Conservation (phyloP, 2,329 filamentous ascomycete species). For the Didymella sp. region DNA sequence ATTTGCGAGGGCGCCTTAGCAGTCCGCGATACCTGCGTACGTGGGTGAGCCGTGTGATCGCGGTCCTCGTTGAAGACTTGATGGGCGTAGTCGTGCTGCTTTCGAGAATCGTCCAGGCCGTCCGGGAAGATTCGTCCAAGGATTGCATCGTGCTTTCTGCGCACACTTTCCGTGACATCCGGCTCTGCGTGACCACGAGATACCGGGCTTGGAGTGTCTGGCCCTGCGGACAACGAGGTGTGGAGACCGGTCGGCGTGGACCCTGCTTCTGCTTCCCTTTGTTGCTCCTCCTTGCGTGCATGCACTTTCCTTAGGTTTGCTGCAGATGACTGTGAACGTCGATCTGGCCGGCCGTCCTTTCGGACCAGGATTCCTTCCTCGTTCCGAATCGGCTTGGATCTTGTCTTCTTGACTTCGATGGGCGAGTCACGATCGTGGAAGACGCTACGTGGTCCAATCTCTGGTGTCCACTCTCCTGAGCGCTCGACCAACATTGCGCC, state of each 20-base stretch:
- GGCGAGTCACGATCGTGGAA: conserved; percentile 5
- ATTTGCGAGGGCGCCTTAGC: conserved; percentile 21
- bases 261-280: conserved; percentile 30
- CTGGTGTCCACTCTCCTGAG: conserved; percentile 35
- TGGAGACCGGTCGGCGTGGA: conserved; percentile 37
- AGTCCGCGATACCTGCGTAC: conserved; percentile 19
- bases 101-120: conserved; percentile 43
- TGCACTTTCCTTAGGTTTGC: conserved; percentile 60
- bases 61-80: conserved; percentile 42
- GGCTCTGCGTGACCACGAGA: conserved; percentile 16
- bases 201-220: conserved; percentile 44
- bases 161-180: conserved; percentile 26
- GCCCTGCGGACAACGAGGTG: conserved; percentile 19
- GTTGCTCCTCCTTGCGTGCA: conserved; percentile 54
- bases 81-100: conserved; percentile 42
- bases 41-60: conserved; percentile 36
- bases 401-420: conserved; percentile 53
- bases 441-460: conserved; percentile 8
- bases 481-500: conserved; percentile 34
- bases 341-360: conserved; percentile 60
- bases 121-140: conserved; percentile 50
- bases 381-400: conserved; percentile 59
- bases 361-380: conserved; percentile 59
- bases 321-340: conserved; percentile 60
- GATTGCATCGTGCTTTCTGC: conserved; percentile 44